phyloP scores from a whole-genome alignment of 345 rosid species.

The Eucalyptus leucophloia region DNA sequence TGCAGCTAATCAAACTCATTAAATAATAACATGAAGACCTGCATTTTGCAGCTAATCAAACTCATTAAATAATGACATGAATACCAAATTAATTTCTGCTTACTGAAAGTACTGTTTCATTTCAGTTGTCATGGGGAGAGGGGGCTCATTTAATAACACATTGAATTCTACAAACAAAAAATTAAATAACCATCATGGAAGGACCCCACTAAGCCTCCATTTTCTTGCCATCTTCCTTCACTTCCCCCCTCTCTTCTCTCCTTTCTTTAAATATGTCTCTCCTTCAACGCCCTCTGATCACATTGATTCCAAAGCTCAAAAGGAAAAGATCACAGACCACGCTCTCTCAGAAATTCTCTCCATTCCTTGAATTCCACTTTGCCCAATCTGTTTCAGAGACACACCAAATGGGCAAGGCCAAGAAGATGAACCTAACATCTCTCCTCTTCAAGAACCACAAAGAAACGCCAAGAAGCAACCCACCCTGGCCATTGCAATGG shows the following conservation, averaged over 20 bases:
- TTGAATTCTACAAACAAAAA: not conserved
- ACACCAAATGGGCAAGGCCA: not conserved
- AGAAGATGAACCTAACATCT: constrained; percentile 31
- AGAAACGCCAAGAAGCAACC: not conserved
- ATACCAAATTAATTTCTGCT: not conserved
- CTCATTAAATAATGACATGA: not conserved
- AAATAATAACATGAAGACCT: not conserved
- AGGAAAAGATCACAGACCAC: not conserved
- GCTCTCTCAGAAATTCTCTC: not conserved
- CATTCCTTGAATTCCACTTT: not conserved
- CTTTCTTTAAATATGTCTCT: constrained; percentile 11
- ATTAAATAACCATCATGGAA: not conserved
- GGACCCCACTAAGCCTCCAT: not conserved
- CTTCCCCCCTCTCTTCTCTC: not conserved
- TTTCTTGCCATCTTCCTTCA: not conserved
- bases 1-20: not conserved
- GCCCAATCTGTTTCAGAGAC: not conserved
- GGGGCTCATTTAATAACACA: not conserved
- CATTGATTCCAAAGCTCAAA: constrained; percentile 1
- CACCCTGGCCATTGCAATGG: constrained; percentile 23
- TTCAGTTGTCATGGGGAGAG: not conserved
- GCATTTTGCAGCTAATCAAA: not conserved
- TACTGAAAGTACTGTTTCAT: not conserved
- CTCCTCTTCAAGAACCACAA: constrained; percentile 7
- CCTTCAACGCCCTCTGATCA: constrained; percentile 3